Evolutionary conservation across 108 stramenopile species (phyloP), one percentile per base, ranked within the genome.

Genomic region (Pinguiococcus pyrenoidosus): DNA sequence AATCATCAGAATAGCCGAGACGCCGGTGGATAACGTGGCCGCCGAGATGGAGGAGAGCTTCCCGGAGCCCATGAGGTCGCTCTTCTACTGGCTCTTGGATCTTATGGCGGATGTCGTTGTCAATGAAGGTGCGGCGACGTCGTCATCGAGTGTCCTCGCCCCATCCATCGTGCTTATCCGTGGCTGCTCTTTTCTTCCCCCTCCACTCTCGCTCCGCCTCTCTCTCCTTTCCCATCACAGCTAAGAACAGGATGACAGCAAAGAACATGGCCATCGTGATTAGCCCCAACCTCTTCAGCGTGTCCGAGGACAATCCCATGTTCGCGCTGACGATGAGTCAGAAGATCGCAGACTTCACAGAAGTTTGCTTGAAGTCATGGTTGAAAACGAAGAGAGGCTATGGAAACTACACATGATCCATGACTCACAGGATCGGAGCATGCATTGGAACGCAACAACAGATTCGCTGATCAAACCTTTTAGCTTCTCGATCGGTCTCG

Each of bases 211-310:
- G n/a, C n/a, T n/a, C n/a, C n/a, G n/a, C n/a, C n/a, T n/a, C n/a
- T n/a, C n/a, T n/a, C n/a, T n/a, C n/a, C n/a, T n/a, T n/a, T n/a
- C n/a, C n/a, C n/a, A n/a, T n/a, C n/a, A n/a, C n/a, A n/a, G n/a
- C n/a, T n/a, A n/a, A n/a, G 22, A 54, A 54, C 39, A 54, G 23
- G 40, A 54, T 54, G 52, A 26, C 38, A 1, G 52, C 32, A 2
- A 41, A 41, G 40, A 54, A 54, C 40, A 40, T 54, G 24, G 52
- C 52, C 41, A 54, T 54, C 52, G 38, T 40, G 21, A 54, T 54
- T 13, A 21, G 17, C 17, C 52, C 52, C 12, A 54, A 54, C 21
- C 23, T 54, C 23, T 54, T 17, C 44, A 14, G n/a, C 44, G 35
- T 41, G 28, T 25, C 17, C 40, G 4, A n/a, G 27, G 39, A 54